These are phyloP conservation scores for Wallemia hederae DNA, from an alignment of 1,284 basidiomycete genomes.

Conservation along the genomic window DNA sequence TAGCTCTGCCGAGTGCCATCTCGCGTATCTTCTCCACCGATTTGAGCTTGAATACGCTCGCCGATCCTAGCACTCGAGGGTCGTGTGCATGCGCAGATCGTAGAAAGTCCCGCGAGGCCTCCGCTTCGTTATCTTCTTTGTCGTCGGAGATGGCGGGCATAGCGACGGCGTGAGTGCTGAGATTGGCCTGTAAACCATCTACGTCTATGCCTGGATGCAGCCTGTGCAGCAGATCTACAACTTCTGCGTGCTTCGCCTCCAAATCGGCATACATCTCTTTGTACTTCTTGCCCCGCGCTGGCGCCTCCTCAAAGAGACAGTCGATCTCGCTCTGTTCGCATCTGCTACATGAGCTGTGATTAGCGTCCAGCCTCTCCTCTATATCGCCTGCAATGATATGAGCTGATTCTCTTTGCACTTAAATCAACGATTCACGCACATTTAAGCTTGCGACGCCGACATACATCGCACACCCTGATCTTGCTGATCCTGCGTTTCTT, in stretches of 20 bases:
- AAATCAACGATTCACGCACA: neutral
- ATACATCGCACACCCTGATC: neutral
- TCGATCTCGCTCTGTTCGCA: neutral
- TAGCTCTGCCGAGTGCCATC: neutral
- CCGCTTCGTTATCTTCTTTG: neutral
- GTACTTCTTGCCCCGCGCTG: neutral
- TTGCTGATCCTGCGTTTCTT: neutral
- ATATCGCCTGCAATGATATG: neutral
- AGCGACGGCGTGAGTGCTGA: no score
- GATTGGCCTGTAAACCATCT: neutral
- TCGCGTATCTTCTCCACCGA: neutral
- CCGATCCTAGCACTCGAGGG: neutral
- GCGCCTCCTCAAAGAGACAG: neutral
- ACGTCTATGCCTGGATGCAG: neutral
- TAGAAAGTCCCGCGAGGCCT: neutral
- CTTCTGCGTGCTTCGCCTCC: neutral
- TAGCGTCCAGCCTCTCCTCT: neutral
- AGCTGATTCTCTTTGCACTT: neutral
- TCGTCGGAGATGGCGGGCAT: no score
- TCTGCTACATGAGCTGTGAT: neutral
- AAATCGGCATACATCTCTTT: neutral
- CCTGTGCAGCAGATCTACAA: neutral
- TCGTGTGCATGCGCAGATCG: neutral
- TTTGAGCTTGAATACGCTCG: neutral
- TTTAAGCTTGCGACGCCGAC: neutral